Evolutionary conservation across 805 yeast species (phyloP), one percentile per base, ranked within the genome.

Genomic region (Yamadazyma olivae): DNA sequence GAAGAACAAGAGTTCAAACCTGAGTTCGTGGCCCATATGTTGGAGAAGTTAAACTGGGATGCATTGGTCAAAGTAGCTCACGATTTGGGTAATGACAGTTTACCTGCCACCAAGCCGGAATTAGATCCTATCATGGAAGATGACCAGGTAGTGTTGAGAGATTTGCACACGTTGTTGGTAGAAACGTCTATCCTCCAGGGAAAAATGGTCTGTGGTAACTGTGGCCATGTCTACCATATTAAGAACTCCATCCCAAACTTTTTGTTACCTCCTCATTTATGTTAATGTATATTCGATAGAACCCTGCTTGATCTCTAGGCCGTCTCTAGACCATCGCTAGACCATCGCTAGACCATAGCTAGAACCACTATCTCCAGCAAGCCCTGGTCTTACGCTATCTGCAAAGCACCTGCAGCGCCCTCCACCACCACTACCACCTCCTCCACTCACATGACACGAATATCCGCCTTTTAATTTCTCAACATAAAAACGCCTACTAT

Each of bases 241-340:
- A 91, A 90, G 62, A 90, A 88, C 68, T 79, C 93, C 34, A 89
- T 93, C 49, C 96, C 99, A 23, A 91, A 91, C 70, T 83, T 93
- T 61, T 65, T 93, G 36, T 73, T 93, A 23, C 98, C 99, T 21
- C 98, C 98, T 5, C 98, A 93, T 56, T 70, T 93, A 48, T 29
- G 32, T 20, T 29, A 20, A 20, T 20, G 23, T 20, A 20, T 20
- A 20, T 20, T 7, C 10, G 23, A n/a, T n/a, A n/a, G n/a, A n/a
- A n/a, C n/a, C n/a, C n/a, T n/a, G n/a, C n/a, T n/a, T n/a, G n/a
- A n/a, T n/a, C n/a, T n/a, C n/a, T n/a, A n/a, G n/a, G n/a, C n/a
- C n/a, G n/a, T n/a, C n/a, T n/a, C n/a, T n/a, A n/a, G n/a, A n/a
- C n/a, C n/a, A n/a, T n/a, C n/a, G n/a, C n/a, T n/a, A n/a, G n/a